Base-by-base conservation (phyloP, 192 early-diverging fungal species). In the Umbelopsis sp. region DNA sequence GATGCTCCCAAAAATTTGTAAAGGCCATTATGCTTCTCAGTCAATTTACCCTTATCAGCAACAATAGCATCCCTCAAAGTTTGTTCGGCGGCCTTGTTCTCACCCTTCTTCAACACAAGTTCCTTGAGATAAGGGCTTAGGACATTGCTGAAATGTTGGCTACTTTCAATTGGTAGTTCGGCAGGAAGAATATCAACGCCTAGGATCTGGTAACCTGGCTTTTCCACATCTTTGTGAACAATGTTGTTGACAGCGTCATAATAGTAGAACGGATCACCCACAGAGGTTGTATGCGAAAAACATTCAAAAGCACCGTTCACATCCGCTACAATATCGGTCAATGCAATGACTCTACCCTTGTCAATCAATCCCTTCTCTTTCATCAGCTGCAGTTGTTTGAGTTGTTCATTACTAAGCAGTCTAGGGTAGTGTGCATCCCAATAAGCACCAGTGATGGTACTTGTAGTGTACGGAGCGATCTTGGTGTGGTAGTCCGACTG, bases 111-210 rank as follows among this genome's bases (percentile, higher is more conserved):
- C 31, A 62, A 75, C 76, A 94, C 93, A 84, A 97, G 76, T 62
- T 94, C 91, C 77, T 87, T 90, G 51, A 96, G 80, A 69, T 86
- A 89, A 5, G 96, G 95, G 68, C 88, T 91, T 16, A 99, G 81
- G 9, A 93, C 84, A 66, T 92, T 87, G 71, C 93, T 92, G 82
- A 99, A 99, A 81, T 94, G 92, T 77, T 95, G 83, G 78, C 95
- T 96, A 34, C 96, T 94, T 74, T 98, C 96, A 22, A 97, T 76
- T 5, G 97, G 97, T 71, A 99, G 83, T 82, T 99, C 97, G 2
- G 97, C 94, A 1, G 97, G 97, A 44, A 99, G 80, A 74, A 97
- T 99, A 74, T 99, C 97, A 38, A 99, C 94, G 8, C 95, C 95
- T 89, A 97, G 95, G 80, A 99, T 94, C 76, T 97, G 95, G n/a